A percentile compares a stretch with the other conserved stretches of the same genome.
Evolutionary conservation across 108 stramenopile genomes (phyloP).

Genomic region (Aurantiochytrium sp.): DNA sequence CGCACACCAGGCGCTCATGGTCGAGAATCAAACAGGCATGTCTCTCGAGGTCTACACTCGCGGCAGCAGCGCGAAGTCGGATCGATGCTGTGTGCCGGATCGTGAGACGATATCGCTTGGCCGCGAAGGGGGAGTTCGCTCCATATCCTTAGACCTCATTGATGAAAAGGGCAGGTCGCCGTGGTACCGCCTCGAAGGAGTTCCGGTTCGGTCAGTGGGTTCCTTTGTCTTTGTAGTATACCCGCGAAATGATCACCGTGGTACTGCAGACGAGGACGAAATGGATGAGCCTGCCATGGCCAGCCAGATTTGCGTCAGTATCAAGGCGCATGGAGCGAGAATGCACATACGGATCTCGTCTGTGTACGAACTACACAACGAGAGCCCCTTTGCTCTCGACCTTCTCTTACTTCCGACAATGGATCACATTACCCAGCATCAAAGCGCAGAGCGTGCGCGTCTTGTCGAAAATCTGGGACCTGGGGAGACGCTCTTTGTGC

Average conservation of each 20-base stretch:
- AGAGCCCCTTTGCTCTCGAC: background rate
- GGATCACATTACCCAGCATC: background rate
- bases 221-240: background rate
- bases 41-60: background rate
- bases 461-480: background rate
- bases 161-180: background rate
- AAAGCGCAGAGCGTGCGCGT: background rate
- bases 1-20: background rate
- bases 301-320: background rate
- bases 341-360: background rate
- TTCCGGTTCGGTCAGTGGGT: background rate
- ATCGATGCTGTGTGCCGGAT: background rate
- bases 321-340: background rate
- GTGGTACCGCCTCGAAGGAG: background rate
- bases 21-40: background rate
- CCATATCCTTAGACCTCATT: background rate
- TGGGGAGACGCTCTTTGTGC: background rate
- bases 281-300: background rate
- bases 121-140: background rate
- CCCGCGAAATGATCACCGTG: background rate
- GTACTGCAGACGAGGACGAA: background rate
- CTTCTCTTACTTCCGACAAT: background rate
- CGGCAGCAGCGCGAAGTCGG: background rate
- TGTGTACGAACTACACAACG: background rate
- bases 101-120: background rate